phyloP scores from a whole-genome alignment of 2,329 filamentous ascomycete species.

The Ophiosphaerella narmari region DNA sequence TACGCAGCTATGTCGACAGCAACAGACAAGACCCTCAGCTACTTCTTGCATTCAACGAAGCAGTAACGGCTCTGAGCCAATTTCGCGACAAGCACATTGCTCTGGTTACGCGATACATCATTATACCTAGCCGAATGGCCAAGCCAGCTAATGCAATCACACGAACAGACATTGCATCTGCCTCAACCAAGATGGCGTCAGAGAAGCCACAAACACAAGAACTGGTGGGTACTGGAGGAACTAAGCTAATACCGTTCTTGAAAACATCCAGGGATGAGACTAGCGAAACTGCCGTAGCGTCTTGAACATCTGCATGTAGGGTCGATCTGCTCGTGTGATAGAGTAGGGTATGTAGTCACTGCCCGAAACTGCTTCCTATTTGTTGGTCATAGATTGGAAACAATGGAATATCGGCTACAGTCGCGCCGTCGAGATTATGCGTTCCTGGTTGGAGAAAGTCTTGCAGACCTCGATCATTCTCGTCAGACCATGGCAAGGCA shows the following conservation, averaged over 20 bases:
- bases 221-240: constrained; percentile 58
- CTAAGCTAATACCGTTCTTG: constrained; percentile 58
- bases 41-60: constrained; percentile 52
- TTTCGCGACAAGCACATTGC: constrained; percentile 60
- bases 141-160: constrained; percentile 26
- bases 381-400: constrained; percentile 39
- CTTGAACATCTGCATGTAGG: background rate
- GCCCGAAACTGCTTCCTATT: constrained; percentile 13
- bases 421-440: constrained; percentile 32
- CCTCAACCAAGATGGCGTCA: constrained; percentile 47
- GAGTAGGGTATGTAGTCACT: background rate
- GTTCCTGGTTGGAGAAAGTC: constrained; percentile 39
- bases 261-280: constrained; percentile 59
- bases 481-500: constrained; percentile 34
- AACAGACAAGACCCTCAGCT: constrained; percentile 41
- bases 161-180: constrained; percentile 51
- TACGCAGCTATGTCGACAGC: constrained; percentile 51
- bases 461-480: constrained; percentile 37
- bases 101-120: constrained; percentile 59
- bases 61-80: constrained; percentile 50
- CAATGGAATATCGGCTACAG: constrained; percentile 37
- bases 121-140: constrained; percentile 47
- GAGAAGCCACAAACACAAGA: constrained; percentile 42
- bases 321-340: background rate
- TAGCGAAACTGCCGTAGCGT: constrained; percentile 36